A percentile compares a stretch with the other conserved stretches of the same genome.
Conservation (phyloP, 2,329 filamentous ascomycete species). For the Apiospora arundinis region DNA sequence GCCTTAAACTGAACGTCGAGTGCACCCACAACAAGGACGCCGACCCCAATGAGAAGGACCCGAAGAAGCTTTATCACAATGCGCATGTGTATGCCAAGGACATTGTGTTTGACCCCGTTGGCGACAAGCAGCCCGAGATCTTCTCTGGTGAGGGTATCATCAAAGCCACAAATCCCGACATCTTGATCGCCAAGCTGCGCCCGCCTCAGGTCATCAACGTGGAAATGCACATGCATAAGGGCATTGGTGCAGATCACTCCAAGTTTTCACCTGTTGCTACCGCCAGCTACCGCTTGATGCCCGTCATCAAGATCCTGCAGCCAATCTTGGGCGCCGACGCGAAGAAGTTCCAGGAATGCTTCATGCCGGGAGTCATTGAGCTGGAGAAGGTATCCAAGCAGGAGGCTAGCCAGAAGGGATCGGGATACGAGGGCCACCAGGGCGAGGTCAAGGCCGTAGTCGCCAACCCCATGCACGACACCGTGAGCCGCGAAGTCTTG, state of each 20-base stretch:
- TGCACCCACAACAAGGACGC: constrained; percentile 83
- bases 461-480: constrained; percentile 87
- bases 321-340: constrained; percentile 90
- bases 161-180: constrained; percentile 84
- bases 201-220: constrained; percentile 88
- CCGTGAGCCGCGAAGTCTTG: constrained; percentile 90
- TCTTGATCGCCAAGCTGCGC: constrained; percentile 91
- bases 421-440: constrained; percentile 74
- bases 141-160: constrained; percentile 75
- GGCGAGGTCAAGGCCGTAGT: constrained; percentile 91
- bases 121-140: constrained; percentile 67
- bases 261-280: constrained; percentile 98
- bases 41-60: constrained; percentile 76
- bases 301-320: constrained; percentile 80
- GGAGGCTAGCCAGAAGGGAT: constrained; percentile 66
- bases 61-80: constrained; percentile 83
- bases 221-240: constrained; percentile 93
- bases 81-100: constrained; percentile 83
- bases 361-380: constrained; percentile 85
- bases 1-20: constrained; percentile 76
- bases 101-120: constrained; percentile 78
- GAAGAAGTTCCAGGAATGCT: constrained; percentile 87
- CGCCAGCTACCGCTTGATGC: constrained; percentile 89
- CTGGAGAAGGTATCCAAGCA: constrained; percentile 73
- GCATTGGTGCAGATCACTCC: constrained; percentile 90